phyloP scores from a whole-genome alignment of 805 yeast genomes.

The Ogataea polymorpha region DNA sequence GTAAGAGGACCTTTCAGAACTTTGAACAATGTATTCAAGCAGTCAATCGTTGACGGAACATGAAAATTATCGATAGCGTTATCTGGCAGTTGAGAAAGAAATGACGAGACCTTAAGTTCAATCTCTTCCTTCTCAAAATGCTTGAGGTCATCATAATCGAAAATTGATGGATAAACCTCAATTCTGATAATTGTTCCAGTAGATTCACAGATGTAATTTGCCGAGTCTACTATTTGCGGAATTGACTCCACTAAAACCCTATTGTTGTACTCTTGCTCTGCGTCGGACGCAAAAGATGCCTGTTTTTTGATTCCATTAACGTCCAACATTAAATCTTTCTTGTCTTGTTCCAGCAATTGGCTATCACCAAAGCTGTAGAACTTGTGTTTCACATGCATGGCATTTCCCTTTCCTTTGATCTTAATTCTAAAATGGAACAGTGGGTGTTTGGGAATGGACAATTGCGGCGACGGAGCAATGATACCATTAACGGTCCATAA shows the following conservation, averaged over 20 bases:
- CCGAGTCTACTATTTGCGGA: conserved; percentile 43
- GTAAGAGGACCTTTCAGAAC: conserved; percentile 67
- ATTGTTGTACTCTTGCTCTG: conserved; percentile 11
- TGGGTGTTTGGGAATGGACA: conserved; percentile 18
- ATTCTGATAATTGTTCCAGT: conserved; percentile 50
- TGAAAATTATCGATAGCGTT: conserved; percentile 13
- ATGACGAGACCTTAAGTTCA: conserved; percentile 44
- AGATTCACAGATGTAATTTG: conserved; percentile 43
- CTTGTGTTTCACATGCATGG: conserved; percentile 21
- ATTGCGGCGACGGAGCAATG: conserved; percentile 21
- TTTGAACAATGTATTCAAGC: conserved; percentile 58
- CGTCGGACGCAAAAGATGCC: conserved; percentile 1
- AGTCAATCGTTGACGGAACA: conserved; percentile 52
- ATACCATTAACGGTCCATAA: conserved; percentile 26
- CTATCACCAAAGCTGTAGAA: conserved; percentile 28
- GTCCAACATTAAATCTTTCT: conserved; percentile 20
- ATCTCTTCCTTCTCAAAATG: conserved; percentile 51
- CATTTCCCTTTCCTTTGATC: conserved; percentile 22
- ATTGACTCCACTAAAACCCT: conserved; percentile 21
- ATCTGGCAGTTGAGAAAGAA: conserved; percentile 23
- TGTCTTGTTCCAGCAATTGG: conserved; percentile 27
- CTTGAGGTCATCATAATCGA: conserved; percentile 44
- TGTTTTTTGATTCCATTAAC: not conserved
- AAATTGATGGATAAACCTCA: conserved; percentile 50
- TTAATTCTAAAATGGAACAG: conserved; percentile 29